These are phyloP conservation scores for Epichloe aotearoae DNA, from an alignment of 2,329 filamentous ascomycete species.

Conservation along the genomic window DNA sequence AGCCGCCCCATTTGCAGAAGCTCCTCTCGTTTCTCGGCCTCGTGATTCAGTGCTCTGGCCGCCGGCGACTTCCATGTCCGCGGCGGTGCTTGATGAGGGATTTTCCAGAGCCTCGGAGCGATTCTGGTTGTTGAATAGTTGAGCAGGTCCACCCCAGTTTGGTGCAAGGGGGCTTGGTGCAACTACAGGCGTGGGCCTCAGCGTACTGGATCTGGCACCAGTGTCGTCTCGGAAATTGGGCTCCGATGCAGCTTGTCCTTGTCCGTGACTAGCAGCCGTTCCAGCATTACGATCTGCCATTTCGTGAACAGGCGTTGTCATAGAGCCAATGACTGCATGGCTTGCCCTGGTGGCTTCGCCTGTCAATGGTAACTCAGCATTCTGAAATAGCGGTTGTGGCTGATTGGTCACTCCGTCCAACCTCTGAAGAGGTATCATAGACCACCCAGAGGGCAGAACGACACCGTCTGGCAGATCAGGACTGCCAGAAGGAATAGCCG, in stretches of 20 bases:
- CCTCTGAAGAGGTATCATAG: constrained; percentile 47
- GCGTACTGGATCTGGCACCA: not conserved
- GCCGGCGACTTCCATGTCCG: not conserved
- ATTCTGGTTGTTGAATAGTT: constrained; percentile 28
- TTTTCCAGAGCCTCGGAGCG: constrained; percentile 13
- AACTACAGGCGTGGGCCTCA: constrained; percentile 23
- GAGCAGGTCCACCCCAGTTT: constrained; percentile 37
- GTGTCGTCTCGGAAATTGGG: not conserved
- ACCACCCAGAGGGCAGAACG: constrained; percentile 52
- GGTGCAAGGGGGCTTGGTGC: constrained; percentile 35
- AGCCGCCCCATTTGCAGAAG: not conserved
- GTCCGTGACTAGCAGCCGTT: not conserved
- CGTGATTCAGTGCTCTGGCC: not conserved
- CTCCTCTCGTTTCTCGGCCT: not conserved
- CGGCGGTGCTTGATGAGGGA: constrained; percentile 3
- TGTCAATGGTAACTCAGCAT: constrained; percentile 7
- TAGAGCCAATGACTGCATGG: constrained; percentile 1
- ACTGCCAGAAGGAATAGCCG: constrained; percentile 45
- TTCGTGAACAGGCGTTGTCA: not conserved
- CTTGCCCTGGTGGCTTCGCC: constrained; percentile 8
- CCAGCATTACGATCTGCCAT: not conserved
- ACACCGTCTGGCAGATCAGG: constrained; percentile 49
- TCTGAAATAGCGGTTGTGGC: constrained; percentile 9
- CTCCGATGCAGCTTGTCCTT: not conserved
- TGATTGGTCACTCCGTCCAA: constrained; percentile 24